These are phyloP conservation scores for Calocera cornea DNA, from an alignment of 768 basidiomycete species.

Conservation along the genomic window DNA sequence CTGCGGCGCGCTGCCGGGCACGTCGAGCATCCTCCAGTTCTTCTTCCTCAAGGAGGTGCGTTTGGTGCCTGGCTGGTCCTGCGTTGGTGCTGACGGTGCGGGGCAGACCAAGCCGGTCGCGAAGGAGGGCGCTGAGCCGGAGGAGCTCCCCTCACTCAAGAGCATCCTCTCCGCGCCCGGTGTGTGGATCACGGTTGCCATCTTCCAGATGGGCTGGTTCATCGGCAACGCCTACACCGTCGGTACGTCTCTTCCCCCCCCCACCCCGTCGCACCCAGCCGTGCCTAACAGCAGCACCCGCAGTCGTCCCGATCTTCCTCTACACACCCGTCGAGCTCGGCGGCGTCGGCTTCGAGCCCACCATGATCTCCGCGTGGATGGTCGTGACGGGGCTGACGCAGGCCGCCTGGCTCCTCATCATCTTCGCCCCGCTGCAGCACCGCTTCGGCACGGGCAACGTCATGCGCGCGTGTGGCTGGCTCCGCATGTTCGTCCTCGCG, in stretches of 20 bases:
- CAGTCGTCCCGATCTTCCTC: neutral
- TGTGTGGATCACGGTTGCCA: neutral
- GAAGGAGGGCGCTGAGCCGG: neutral
- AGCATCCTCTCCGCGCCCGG: neutral
- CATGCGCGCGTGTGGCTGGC: neutral
- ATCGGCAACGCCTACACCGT: slow-evolving; percentile 2
- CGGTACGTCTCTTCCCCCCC: neutral
- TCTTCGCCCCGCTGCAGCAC: slow-evolving; percentile 7
- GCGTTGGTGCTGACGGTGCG: neutral
- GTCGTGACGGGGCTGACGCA: neutral
- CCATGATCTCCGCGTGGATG: slow-evolving; percentile 1
- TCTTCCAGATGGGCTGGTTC: slow-evolving; percentile 7
- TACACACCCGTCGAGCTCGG: neutral
- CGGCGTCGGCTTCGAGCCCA: neutral
- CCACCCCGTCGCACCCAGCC: too few relatives aligned
- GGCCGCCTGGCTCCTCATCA: slow-evolving; percentile 5
- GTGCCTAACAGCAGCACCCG: too few relatives aligned
- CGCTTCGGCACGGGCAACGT: slow-evolving; percentile 7
- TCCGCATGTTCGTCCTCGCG: neutral
- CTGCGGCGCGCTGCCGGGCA: neutral
- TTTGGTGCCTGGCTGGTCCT: neutral
- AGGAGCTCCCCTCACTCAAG: neutral
- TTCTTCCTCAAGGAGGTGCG: slow-evolving; percentile 6
- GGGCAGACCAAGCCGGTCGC: neutral
- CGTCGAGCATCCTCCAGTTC: neutral